Evolutionary conservation across 192 early-diverging fungal genomes (phyloP).

Genomic region (Bifiguratus adelaidae): DNA sequence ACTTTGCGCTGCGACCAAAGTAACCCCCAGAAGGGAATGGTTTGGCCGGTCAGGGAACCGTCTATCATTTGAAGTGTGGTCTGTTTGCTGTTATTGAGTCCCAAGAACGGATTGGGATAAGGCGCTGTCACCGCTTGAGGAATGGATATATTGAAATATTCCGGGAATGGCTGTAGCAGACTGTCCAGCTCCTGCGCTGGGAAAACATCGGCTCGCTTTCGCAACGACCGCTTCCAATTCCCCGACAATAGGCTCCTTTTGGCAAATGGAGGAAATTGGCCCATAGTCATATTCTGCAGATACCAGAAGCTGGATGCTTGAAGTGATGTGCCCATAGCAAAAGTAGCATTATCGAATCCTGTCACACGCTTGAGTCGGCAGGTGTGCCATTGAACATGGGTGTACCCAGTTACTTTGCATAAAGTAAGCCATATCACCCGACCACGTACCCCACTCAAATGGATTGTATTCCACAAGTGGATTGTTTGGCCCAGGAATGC

Average conservation of each 20-base stretch:
- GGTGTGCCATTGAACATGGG: neutral
- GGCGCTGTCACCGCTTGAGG: neutral
- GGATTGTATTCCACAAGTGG: neutral
- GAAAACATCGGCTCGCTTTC: neutral
- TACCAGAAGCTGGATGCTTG: neutral
- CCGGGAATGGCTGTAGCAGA: neutral
- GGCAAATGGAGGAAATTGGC: neutral
- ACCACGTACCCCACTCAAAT: neutral
- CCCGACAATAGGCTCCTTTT: neutral
- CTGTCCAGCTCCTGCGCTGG: neutral
- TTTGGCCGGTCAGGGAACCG: neutral
- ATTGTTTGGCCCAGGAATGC: neutral
- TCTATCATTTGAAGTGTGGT: neutral
- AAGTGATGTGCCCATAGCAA: neutral
- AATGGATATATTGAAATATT: neutral
- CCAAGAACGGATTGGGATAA: neutral
- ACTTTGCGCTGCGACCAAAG: neutral
- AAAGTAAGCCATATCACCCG: neutral
- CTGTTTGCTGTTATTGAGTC: neutral
- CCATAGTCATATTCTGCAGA: constrained; percentile 1
- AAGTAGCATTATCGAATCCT: neutral
- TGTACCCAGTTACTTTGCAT: neutral
- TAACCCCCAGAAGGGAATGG: neutral
- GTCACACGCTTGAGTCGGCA: neutral
- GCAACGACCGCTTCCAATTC: neutral